These are phyloP conservation scores for Trichomonas gallinae DNA, from an alignment of 208 protist species.

Conservation along the genomic window DNA sequence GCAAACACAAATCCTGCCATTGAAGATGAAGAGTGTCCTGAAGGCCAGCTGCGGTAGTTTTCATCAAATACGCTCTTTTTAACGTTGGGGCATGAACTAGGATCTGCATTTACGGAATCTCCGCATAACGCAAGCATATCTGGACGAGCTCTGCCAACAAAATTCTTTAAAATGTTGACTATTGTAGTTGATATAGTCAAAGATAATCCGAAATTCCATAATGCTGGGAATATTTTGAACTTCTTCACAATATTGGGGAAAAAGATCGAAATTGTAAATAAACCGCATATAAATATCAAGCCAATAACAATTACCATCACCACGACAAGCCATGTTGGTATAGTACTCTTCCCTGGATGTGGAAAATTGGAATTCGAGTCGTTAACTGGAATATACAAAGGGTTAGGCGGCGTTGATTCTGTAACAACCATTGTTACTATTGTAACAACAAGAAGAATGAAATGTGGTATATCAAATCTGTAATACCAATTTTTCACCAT, in stretches of 20 bases:
- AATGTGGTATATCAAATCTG: background rate
- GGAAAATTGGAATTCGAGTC: background rate
- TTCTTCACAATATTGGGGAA: background rate
- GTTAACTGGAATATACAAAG: background rate
- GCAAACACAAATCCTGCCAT: background rate
- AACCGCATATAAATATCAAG: background rate
- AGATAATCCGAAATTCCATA: background rate
- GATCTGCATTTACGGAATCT: background rate
- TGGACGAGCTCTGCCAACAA: background rate
- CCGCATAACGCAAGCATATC: background rate
- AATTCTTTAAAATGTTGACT: background rate
- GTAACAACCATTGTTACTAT: background rate
- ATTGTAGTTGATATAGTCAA: background rate
- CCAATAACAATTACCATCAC: background rate
- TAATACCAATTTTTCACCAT: background rate
- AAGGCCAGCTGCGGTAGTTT: background rate
- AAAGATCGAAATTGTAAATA: background rate
- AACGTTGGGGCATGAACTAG: background rate
- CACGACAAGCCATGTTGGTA: background rate
- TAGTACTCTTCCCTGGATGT: background rate
- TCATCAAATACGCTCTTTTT: background rate
- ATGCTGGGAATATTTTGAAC: background rate
- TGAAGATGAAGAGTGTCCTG: background rate
- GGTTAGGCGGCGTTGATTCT: background rate
- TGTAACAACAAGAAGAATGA: background rate